These are phyloP conservation scores for Boechera divaricarpa DNA, from an alignment of 345 rosid species.

Conservation along the genomic window DNA sequence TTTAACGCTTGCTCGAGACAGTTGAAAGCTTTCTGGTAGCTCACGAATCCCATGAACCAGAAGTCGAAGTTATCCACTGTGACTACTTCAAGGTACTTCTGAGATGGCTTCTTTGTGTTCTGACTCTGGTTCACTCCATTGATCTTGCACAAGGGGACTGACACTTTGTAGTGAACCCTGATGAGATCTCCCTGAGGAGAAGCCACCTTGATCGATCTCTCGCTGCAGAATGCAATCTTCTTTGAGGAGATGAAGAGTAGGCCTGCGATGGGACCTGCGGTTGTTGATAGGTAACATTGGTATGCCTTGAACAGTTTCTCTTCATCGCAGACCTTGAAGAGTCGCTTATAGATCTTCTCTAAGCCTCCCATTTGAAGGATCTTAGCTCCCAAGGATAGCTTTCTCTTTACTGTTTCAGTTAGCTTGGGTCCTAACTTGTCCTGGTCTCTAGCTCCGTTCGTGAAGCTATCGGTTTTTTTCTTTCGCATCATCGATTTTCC, in stretches of 20 bases:
- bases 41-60: constrained; percentile 93
- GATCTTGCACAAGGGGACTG: constrained; percentile 66
- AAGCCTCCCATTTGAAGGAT: constrained; percentile 54
- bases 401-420: constrained; percentile 57
- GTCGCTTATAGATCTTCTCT: constrained; percentile 50
- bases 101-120: constrained; percentile 67
- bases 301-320: constrained; percentile 59
- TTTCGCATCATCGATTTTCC: constrained; percentile 37
- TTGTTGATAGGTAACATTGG: constrained; percentile 65
- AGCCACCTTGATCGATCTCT: constrained; percentile 50
- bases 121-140: constrained; percentile 56
- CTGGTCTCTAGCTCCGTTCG: constrained; percentile 48
- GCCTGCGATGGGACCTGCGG: constrained; percentile 65
- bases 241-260: constrained; percentile 56
- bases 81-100: constrained; percentile 70
- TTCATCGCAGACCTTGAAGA: constrained; percentile 52
- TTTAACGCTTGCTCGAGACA: constrained; percentile 56
- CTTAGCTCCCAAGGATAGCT: constrained; percentile 50
- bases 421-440: constrained; percentile 54
- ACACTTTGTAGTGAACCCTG: constrained; percentile 61
- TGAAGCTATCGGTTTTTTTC: constrained; percentile 48
- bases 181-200: constrained; percentile 52
- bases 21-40: constrained; percentile 69
- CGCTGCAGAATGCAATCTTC: constrained; percentile 56
- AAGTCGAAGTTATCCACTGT: constrained; percentile 78